phyloP scores from a whole-genome alignment of 495 filamentous ascomycete genomes.

The Terfezia claveryi region DNA sequence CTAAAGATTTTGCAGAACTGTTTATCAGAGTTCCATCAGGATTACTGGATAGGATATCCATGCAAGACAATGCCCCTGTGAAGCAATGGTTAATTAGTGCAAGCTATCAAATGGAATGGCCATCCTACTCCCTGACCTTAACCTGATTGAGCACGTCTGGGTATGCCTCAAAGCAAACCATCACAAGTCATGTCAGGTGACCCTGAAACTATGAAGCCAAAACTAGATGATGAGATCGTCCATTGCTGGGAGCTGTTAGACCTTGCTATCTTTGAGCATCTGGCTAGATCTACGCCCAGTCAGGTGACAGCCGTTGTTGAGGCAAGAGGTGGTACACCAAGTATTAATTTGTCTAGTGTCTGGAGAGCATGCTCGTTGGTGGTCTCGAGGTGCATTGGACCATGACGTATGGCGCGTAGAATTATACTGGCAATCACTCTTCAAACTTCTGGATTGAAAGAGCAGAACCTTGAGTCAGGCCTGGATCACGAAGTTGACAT shows the following conservation, averaged over 20 bases:
- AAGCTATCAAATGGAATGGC: not conserved
- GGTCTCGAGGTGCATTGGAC: no score
- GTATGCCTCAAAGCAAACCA: not conserved
- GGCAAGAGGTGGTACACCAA: conserved; percentile 5
- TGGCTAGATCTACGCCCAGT: not conserved
- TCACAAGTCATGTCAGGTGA: no score
- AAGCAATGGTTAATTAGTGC: not conserved
- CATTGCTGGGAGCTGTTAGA: not conserved
- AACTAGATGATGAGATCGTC: no score
- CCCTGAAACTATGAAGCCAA: no score
- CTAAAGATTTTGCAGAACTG: not conserved
- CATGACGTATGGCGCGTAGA: no score
- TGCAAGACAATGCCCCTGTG: conserved; percentile 1
- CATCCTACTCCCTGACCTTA: not conserved
- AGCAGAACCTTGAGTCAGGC: no score
- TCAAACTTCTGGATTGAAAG: no score
- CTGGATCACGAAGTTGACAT: no score
- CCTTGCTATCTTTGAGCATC: not conserved
- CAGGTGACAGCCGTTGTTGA: conserved; percentile 1
- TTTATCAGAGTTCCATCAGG: not conserved
- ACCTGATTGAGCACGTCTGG: conserved; percentile 1
- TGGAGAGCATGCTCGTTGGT: no score
- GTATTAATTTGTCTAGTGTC: not conserved
- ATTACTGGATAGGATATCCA: not conserved
- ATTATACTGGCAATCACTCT: no score